Evolutionary conservation across 495 filamentous ascomycete species (phyloP), one percentile per base, ranked within the genome.

Genomic region (Tuber aestivum): DNA sequence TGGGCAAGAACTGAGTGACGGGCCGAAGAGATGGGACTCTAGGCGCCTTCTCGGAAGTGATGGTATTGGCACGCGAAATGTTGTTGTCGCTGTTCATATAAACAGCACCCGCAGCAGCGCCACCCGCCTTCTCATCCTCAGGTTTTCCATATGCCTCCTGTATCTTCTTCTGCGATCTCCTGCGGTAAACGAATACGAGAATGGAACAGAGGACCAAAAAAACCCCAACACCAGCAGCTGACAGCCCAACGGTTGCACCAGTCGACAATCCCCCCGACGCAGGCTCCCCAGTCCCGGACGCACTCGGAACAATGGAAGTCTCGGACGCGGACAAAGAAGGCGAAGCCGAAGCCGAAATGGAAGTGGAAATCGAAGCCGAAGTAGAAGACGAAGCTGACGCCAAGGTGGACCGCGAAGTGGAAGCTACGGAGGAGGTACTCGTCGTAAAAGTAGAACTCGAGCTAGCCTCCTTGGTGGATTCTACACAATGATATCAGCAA

Each of bases 1-100:
- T 91, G 14, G 94, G 94, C 20, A 91, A 87, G 83, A 98, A 96
- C 80, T 97, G 90, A 73, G 94, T 95, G 44, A 97, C 89, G 0
- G 94, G 95, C 50, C 93, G 91, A 71, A 97, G 87, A 79, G 94
- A 96, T 7, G 56, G 56, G 68, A 98, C 87, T 73, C 90, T 89
- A 5, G 95, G 92, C 27, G 90, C 90, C 70, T 86, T 87, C 20
- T 87, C 84, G 12, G 70, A 77, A 23, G 73, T 79, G 50, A 76
- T 84, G 82, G 82, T 75, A 71, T 82, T 80, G 76, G 77, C 77
- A 42, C 78, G 83, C 68, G 85, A 81, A 73, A 80, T 84, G 18
- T 85, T 83, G 71, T 89, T 84, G 75, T 85, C 81, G 74, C 83
- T 80, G 14, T 44, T 70, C 38, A 81, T 82, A 69, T 82, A 83